Base-by-base conservation (phyloP, 495 filamentous ascomycete genomes). In the Acidiella bohemica region DNA sequence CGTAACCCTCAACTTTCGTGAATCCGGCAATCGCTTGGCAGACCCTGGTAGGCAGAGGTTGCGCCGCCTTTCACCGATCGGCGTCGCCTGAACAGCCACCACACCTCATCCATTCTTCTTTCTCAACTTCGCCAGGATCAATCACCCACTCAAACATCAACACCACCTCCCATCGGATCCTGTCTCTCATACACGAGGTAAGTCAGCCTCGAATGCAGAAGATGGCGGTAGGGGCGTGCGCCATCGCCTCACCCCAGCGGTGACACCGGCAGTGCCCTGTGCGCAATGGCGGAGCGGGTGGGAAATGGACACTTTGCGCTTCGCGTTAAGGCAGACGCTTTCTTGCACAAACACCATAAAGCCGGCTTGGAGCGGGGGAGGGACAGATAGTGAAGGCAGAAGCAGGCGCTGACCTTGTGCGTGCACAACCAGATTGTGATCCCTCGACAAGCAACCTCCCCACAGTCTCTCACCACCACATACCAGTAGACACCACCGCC, bases 401-500 rank as follows among this genome's bases (percentile, higher is more conserved):
- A 12, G 32, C 10, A 6, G 21, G 3, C 4, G 13, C 8, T 37
- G 3, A 19, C 17, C 22, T 14, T 24, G 34, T 22, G 13, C 34
- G 22, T 13, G 4, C 18, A 37, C 20, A 37, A 19, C 23, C 34
- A 24, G 34, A 23, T 14, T 37, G 7, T 7, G 34, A 22, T 37
- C 34, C 34, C 14, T 24, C 34, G 11, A 10, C 16, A 24, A 19
- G 25, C 34, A 6, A 37, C 34, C 34, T 10, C 25, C 20, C 18
- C 34, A 37, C 34, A 27, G 7, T 7, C 7, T 7, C 25, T 27
- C 34, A 25, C 18, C 34, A 19, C 17, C 14, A 5, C 32, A 19
- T 4, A 34, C 28, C 32, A 8, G 3, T 19, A 34, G 8, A 32
- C 17, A 9, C 4, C 8, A 24, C 58, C 70, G 73, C 68, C 70